Percentiles rank a stretch among this genome's conserved stretches.
phyloP scores from a whole-genome alignment of 352 stramenopile species.

The Phytophthora colocasiae region DNA sequence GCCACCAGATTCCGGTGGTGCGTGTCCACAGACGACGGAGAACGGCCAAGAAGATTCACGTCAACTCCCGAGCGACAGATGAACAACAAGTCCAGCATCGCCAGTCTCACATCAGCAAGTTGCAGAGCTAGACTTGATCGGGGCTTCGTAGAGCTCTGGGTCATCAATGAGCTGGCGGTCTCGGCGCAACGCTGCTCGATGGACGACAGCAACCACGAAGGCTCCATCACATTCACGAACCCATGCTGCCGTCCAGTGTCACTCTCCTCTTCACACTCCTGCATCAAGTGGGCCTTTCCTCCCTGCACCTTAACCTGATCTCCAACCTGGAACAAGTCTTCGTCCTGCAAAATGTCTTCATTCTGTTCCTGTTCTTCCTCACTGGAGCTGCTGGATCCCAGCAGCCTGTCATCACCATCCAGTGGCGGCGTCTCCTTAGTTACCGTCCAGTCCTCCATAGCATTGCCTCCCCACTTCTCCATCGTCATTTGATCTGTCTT shows the following conservation, averaged over 20 bases:
- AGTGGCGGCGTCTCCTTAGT: not conserved
- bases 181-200: conserved; percentile 67
- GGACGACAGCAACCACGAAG: conserved; percentile 75
- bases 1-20: conserved; percentile 57
- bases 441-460: conserved; percentile 22
- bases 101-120: conserved; percentile 57
- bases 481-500: conserved; percentile 4
- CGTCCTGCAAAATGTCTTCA: too few relatives aligned
- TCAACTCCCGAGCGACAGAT: conserved; percentile 56
- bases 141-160: conserved; percentile 22
- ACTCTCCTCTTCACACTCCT: conserved; percentile 4
- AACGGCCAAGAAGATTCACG: conserved; percentile 59
- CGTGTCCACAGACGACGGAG: conserved; percentile 43
- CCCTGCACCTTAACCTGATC: conserved; percentile 2
- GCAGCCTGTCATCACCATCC: not conserved
- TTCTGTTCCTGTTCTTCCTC: conserved; percentile 1
- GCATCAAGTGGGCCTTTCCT: conserved; percentile 7
- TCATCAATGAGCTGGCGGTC: conserved; percentile 40
- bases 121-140: conserved; percentile 29
- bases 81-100: conserved; percentile 76
- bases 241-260: conserved; percentile 30
- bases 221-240: conserved; percentile 82
- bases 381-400: not conserved
- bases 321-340: not conserved
- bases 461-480: conserved; percentile 16